Evolutionary conservation across 441 rosid genomes (phyloP).

Genomic region (Populus hybrid): DNA sequence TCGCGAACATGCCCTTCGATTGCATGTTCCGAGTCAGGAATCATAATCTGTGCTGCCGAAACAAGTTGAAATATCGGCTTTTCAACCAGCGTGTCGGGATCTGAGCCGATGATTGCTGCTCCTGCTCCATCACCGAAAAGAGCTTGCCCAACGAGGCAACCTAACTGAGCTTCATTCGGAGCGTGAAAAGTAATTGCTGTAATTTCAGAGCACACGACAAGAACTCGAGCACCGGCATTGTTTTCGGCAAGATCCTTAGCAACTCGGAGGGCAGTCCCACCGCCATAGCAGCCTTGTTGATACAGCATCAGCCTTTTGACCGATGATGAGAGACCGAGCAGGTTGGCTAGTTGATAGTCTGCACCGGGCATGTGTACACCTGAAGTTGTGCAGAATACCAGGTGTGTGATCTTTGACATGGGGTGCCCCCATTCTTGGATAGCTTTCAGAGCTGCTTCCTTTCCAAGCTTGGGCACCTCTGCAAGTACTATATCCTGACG

Average conservation of each 20-base stretch:
- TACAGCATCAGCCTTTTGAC: conserved; percentile 57
- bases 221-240: neutral
- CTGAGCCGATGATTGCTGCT: neutral
- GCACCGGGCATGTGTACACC: conserved; percentile 64
- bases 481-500: conserved; percentile 54
- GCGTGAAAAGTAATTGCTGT: neutral
- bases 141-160: neutral
- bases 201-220: too few relatives aligned
- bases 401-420: conserved; percentile 54
- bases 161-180: neutral
- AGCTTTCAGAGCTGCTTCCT: conserved; percentile 51
- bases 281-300: conserved; percentile 56
- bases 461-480: conserved; percentile 49
- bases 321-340: conserved; percentile 48
- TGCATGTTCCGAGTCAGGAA: neutral
- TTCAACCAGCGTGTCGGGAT: neutral
- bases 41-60: neutral
- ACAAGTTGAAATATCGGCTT: neutral
- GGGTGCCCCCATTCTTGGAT: conserved; percentile 62
- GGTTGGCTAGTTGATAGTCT: conserved; percentile 52
- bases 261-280: conserved; percentile 48
- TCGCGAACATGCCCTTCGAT: neutral
- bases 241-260: conserved; percentile 51
- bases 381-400: conserved; percentile 52
- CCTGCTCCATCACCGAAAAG: neutral